Base-by-base conservation (phyloP, 306 rosid species). In the Begonia masoniana region DNA sequence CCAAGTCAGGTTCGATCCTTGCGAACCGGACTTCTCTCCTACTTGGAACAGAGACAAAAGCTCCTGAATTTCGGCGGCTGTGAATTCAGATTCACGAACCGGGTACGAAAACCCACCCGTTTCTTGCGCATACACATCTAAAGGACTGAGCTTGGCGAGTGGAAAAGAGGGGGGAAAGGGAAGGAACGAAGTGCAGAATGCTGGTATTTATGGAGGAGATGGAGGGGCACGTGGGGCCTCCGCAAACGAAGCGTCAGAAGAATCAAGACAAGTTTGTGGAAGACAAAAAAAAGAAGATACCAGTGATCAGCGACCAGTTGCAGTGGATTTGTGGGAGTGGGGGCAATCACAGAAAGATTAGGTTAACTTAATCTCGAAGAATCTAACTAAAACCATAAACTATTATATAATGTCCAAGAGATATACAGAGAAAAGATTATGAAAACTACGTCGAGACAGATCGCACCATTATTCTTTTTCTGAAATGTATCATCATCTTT, bases 311-410 rank as follows among this genome's bases (percentile, higher is more conserved):
- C 4, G 3, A 21, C 3, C 4, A 21, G 24, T 21, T 21, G 4
- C 24, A 21, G 24, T 21, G 24, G 24, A 21, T 21, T 21, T 21
- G 24, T 21, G 24, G 24, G 24, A 21, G 24, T 21, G 24, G 24
- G 24, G 24, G 24, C 24, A 21, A 3, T 21, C 24, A 21, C 24
- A 12, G 52, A 17, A 49, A 60, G 64, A 50, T 60, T 43, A 51
- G 39, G 12, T 61, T 61, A 51, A 26, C 65, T 61, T 61, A 61
- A 61, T 55, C 45, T 23, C 15, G 57, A 61, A 61, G 65, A 24
- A 61, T 61, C 51, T 5, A 47, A 43, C 17, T 21, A 21, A 21
- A 21, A 21, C 24, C 24, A 21, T 3, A 21, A 21, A 21, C 24
- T 21, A 21, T 2, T 21, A 21, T 21, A 21, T 21, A 21, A 21